phyloP scores from a whole-genome alignment of 2,329 filamentous ascomycete genomes.

The Myriangium duriaei region DNA sequence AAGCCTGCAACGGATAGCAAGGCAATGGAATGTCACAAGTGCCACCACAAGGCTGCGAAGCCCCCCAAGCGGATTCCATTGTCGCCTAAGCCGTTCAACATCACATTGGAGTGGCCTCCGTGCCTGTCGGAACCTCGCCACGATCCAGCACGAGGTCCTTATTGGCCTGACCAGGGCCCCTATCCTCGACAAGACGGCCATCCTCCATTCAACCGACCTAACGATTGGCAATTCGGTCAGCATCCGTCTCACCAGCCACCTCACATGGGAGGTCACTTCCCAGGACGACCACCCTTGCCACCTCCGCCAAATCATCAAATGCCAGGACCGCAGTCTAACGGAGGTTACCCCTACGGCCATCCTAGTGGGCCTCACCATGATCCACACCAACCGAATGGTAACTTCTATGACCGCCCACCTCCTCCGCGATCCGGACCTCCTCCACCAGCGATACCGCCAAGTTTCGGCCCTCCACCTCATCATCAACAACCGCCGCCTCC shows the following conservation, averaged over 20 bases:
- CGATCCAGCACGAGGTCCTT: neutral
- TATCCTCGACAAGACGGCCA: neutral
- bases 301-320: constrained; percentile 1
- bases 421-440: constrained; percentile 3
- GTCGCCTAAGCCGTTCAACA: constrained; percentile 7
- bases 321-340: constrained; percentile 2
- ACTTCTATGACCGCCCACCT: constrained; percentile 1
- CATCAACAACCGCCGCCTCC: constrained; percentile 5
- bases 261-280: constrained; percentile 3
- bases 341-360: constrained; percentile 3
- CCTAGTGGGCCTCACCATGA: neutral
- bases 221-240: constrained; percentile 4
- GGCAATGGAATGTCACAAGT: constrained; percentile 9
- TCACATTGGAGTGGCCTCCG: constrained; percentile 5
- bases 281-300: constrained; percentile 1
- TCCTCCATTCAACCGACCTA: constrained; percentile 1
- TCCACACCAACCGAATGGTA: neutral
- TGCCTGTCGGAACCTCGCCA: constrained; percentile 3
- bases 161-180: constrained; percentile 1
- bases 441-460: constrained; percentile 1
- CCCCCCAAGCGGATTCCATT: constrained; percentile 7
- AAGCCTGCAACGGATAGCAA: constrained; percentile 4
- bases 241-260: constrained; percentile 1
- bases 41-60: constrained; percentile 5
- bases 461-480: neutral